Evolutionary conservation across 192 early-diverging fungal species (phyloP), one percentile per base, ranked within the genome.

Genomic region (Backusella westeae): DNA sequence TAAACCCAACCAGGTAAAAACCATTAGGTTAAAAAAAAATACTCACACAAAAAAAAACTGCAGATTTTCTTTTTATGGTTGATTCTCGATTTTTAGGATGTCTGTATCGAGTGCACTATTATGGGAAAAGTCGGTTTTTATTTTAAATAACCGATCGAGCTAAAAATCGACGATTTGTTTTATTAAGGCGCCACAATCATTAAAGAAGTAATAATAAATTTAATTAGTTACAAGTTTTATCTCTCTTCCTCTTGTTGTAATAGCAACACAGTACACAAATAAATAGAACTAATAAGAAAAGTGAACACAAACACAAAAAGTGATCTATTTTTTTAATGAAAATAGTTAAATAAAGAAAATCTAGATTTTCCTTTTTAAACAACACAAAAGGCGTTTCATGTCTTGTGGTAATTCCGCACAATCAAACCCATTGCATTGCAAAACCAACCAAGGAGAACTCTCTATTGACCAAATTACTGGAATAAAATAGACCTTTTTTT

Each of bases 31-130:
- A 63, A 63, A 63, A 12, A 29, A 29, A 63, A 29, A 23, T 2
- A 23, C 19, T 10, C 53, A 56, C 19, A 21, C 23, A 56, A 26
- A 56, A 52, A 49, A 56, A 56, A 56, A 56, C 53, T 56, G 53
- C 53, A 56, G 53, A 56, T 56, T 56, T 56, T 56, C 53, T 23
- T 56, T 56, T 56, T 56, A 56, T 56, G 53, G 53, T 56, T 56
- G 53, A 56, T 56, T 56, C 53, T 56, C 53, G 53, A 56, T 56
- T 10, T 56, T 56, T 56, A 56, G 19, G n/a, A 56, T 23, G n/a
- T 10, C 21, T 56, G 53, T 23, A 56, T 23, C 53, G 6, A n/a
- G n/a, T 21, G 42, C 6, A 56, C 53, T n/a, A 10, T 56, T 56
- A 56, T 56, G 53, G 53, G 53, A 56, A 56, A 56, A 56, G 21